Evolutionary conservation across 129 eudicot genomes (phyloP).

Genomic region (Flaveria brownii): DNA sequence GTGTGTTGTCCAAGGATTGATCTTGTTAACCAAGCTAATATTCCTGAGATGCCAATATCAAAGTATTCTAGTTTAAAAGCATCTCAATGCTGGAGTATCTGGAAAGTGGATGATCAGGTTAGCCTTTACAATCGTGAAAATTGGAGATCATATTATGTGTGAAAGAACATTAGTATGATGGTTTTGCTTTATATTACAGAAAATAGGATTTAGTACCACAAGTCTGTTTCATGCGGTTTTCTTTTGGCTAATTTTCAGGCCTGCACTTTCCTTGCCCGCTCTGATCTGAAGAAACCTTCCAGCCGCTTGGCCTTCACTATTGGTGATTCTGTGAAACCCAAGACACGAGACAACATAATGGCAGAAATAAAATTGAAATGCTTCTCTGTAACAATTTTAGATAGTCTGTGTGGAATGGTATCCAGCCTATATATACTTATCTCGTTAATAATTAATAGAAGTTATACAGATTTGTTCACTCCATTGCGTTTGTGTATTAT

Average conservation of each 20-base stretch:
- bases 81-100: constrained; percentile 93
- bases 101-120: constrained; percentile 99
- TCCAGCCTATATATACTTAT: constrained; percentile 15
- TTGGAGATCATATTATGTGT: constrained; percentile 14
- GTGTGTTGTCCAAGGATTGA: constrained; percentile 90
- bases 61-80: constrained; percentile 60
- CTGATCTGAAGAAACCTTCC: constrained; percentile 90
- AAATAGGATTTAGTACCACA: constrained; percentile 16
- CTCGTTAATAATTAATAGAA: background rate
- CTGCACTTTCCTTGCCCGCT: constrained; percentile 87
- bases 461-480: constrained; percentile 11
- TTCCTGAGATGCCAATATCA: constrained; percentile 78
- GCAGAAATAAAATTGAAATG: constrained; percentile 89
- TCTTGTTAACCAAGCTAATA: constrained; percentile 81
- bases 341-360: constrained; percentile 81
- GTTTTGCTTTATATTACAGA: constrained; percentile 4
- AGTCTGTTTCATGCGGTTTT: constrained; percentile 21
- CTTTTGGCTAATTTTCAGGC: constrained; percentile 51
- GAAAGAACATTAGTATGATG: background rate
- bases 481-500: constrained; percentile 6
- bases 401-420: constrained; percentile 95
- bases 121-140: constrained; percentile 18
- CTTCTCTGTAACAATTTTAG: constrained; percentile 79
- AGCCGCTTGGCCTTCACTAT: constrained; percentile 67
- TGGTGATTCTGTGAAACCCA: constrained; percentile 84